A percentile compares a stretch with the other conserved stretches of the same genome.
These are phyloP conservation scores for Coniochaeta sp. DNA, from an alignment of 2,329 filamentous ascomycete species.

Conservation along the genomic window DNA sequence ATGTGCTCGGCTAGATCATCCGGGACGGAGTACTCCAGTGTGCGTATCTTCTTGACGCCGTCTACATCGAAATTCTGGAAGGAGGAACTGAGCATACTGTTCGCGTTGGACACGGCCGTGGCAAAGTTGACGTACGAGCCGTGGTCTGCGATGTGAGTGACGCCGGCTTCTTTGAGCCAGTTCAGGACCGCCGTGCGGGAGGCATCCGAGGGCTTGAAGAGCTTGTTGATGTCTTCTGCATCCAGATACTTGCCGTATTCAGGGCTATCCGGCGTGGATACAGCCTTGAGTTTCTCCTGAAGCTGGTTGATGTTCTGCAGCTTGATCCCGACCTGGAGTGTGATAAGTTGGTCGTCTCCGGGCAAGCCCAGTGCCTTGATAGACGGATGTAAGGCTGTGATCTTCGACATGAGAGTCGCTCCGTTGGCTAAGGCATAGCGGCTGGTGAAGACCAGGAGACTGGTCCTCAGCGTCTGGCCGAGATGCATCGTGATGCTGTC, in stretches of 20 bases:
- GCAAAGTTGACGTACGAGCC: conserved; percentile 23
- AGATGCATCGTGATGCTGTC: background rate
- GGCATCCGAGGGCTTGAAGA: conserved; percentile 14
- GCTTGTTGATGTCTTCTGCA: conserved; percentile 13
- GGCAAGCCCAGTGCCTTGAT: conserved; percentile 10
- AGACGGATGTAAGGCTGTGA: conserved; percentile 6
- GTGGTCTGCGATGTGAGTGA: conserved; percentile 9
- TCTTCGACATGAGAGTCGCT: conserved; percentile 10
- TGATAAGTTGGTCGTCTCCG: conserved; percentile 9
- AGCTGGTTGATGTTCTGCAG: conserved; percentile 17
- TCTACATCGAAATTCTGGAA: conserved; percentile 33
- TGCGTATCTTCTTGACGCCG: conserved; percentile 24
- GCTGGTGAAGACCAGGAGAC: background rate
- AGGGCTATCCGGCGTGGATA: conserved; percentile 17
- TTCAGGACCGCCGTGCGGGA: conserved; percentile 12
- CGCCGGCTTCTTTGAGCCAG: conserved; percentile 13
- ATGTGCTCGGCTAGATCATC: conserved; percentile 29
- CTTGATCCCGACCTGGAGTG: conserved; percentile 12
- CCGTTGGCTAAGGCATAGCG: conserved; percentile 1
- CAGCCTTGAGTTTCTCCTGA: conserved; percentile 14
- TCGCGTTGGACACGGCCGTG: conserved; percentile 25
- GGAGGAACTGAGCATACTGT: conserved; percentile 31
- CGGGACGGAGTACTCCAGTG: conserved; percentile 18
- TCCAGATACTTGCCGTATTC: conserved; percentile 19
- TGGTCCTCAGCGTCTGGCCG: background rate